Base-by-base conservation (phyloP, 2,329 filamentous ascomycete species). In the Xylariomycetidae sp. region DNA sequence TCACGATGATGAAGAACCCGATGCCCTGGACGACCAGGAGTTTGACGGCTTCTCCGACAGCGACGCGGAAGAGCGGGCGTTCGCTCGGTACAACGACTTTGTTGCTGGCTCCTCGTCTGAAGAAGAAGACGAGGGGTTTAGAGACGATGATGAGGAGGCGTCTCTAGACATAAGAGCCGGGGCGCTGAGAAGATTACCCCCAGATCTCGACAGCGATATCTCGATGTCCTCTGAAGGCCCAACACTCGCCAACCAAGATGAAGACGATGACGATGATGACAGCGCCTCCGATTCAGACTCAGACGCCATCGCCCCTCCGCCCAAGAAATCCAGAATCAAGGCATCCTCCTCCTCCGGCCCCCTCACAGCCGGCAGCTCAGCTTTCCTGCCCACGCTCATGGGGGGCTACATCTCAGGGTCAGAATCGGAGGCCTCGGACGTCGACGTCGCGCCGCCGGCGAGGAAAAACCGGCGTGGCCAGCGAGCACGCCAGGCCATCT, bases 351-450 rank as follows among this genome's bases (percentile, higher is more conserved):
- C 42, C 27, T 20, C 42, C 6, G 40, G 31, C 16, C 37, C 46
- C 0, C 40, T 47, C 14, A 42, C 36, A 16, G 31, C 51, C 9
- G 54, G 55, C 7, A 61, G 61, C 34, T 76, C 83, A 1, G 75
- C 75, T 1, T 88, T 88, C 54, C 64, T 92, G 2, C 86, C 86
- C 0, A 79, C 80, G 2, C 72, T 92, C 12, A 86, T 87, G 72
- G 82, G 80, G 14, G 84, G 84, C 36, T 94, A 90, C 62, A 74
- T 86, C 49, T 88, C 84, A 3, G 85, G 83, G 29, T 85, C 81
- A 7, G 84, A 86, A 46, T 77, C 73, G 0, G 52, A 55, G 27
- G 75, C 74, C 6, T 84, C 81, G 0, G 81, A 85, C 42, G 64
- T 85, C 15, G 84, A 88, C 33, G 58, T 70, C 2, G 74, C 73